phyloP scores from a whole-genome alignment of 1,284 basidiomycete species.

The Cerioporus squamosus region DNA sequence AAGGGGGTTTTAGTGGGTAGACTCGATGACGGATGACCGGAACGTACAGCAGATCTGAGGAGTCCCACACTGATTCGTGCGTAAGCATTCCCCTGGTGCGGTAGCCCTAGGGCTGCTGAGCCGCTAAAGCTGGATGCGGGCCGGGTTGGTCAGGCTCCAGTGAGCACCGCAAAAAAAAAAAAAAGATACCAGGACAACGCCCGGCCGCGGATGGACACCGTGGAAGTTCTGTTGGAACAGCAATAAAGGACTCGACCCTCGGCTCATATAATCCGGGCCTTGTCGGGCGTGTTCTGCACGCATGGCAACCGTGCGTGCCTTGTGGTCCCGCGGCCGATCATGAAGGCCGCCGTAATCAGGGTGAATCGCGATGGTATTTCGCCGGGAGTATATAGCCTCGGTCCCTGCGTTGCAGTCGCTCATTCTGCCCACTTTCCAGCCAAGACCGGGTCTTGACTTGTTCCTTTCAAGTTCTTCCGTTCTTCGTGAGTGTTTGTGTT shows the following conservation, averaged over 20 bases:
- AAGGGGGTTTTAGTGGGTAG: too few species aligned
- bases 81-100: too few species aligned
- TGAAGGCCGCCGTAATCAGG: not conserved
- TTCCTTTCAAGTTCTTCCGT: constrained; percentile 35
- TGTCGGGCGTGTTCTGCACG: not conserved
- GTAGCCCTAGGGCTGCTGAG: too few species aligned
- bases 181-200: constrained; percentile 17
- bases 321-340: constrained; percentile 1
- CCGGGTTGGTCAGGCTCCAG: too few species aligned
- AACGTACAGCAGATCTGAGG: too few species aligned
- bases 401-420: constrained; percentile 25
- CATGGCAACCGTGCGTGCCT: constrained; percentile 22
- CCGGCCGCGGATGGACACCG: not conserved
- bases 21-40: too few species aligned
- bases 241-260: constrained; percentile 2
- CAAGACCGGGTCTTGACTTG: constrained; percentile 60
- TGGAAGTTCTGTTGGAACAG: constrained; percentile 10
- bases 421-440: constrained; percentile 41
- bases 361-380: not conserved
- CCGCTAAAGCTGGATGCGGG: too few species aligned
- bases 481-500: constrained; percentile 15
- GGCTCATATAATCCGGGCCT: not conserved
- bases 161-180: too few species aligned
- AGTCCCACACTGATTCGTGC: too few species aligned
- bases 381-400: constrained; percentile 16